A percentile compares a stretch with the other conserved stretches of the same genome.
phyloP scores from a whole-genome alignment of 1,284 basidiomycete genomes.

The Malassezia japonica region DNA sequence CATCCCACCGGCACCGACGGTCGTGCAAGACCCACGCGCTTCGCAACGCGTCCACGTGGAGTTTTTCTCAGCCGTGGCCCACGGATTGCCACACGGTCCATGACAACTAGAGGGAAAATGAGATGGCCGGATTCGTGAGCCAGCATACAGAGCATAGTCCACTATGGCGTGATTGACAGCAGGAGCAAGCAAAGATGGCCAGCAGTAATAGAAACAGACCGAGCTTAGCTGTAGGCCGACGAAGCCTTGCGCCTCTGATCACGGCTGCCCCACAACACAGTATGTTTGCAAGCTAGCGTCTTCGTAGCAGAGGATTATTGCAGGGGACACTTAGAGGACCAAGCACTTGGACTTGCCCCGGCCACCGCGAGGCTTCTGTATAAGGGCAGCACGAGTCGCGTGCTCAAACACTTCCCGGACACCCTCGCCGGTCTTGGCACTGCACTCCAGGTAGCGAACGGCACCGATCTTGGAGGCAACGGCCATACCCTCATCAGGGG shows the following conservation, averaged over 20 bases:
- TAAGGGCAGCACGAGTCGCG: slow-evolving; percentile 68
- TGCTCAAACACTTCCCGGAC: slow-evolving; percentile 86
- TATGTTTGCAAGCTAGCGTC: no score
- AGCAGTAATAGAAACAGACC: background rate
- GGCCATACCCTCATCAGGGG: slow-evolving; percentile 58
- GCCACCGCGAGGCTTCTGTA: slow-evolving; percentile 50
- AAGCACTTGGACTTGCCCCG: slow-evolving; percentile 53
- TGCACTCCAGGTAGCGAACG: slow-evolving; percentile 79
- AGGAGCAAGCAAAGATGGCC: background rate
- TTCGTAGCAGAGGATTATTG: no score
- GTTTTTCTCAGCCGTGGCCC: no score
- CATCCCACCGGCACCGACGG: no score
- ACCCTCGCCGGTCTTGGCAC: slow-evolving; percentile 76
- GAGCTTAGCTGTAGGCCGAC: background rate
- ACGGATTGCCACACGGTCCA: no score
- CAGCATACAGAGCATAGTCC: background rate
- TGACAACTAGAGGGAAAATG: background rate
- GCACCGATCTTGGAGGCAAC: slow-evolving; percentile 81
- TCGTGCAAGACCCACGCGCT: no score
- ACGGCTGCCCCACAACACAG: no score
- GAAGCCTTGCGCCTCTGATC: no score
- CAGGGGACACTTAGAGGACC: slow-evolving; percentile 55
- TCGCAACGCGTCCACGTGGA: background rate
- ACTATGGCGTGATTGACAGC: background rate
- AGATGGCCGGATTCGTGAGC: background rate